Evolutionary conservation across 345 rosid genomes (phyloP), one percentile per base, ranked within the genome.

Genomic region (Clarkia xantiana): DNA sequence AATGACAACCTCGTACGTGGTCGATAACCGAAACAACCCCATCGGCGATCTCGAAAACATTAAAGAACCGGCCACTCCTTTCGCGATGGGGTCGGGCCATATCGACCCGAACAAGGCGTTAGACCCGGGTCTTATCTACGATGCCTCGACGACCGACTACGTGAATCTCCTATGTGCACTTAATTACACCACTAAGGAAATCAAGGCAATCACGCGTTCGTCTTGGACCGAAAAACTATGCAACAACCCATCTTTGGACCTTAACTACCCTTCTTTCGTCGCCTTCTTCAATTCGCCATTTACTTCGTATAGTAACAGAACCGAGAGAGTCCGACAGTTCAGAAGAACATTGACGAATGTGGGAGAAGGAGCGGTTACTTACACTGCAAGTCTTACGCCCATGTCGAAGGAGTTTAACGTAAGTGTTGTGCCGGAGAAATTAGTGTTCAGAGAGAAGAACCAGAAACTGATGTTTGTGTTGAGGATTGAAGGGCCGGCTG

Each of bases 251-350:
- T 65, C 82, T 12, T 38, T 51, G 23, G 82, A 76, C 58, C 66
- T 76, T 4, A 80, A 80, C 53, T 80, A 76, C 58, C 82, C 80
- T 47, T 74, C 87, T 23, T 78, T 81, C 43, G 72, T 81, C 0
- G 79, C 71, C 11, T 64, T 56, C 36, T 74, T 62, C 47, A 54
- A 43, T 0, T 54, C 25, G 8, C 62, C 54, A 23, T 74, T 62
- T 45, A 54, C 40, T 0, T 54, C 25, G 2, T 52, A 56, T 23
- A 40, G 47, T 10, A 14, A 56, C 0, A 10, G 51, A 49, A 18
- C 56, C 25, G 50, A 22, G 9, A 53, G 34, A 0, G 58, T 44
- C 16, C 58, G 39, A 9, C 71, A 69, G 48, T 76, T 71, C 58
- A 54, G 44, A 17, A 67, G 83, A 57, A 80, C 87, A 0, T 67